Percentiles rank a stretch among this genome's conserved stretches.
These are phyloP conservation scores for Phytopythium sindhum DNA, from an alignment of 352 stramenopile species.

Conservation along the genomic window DNA sequence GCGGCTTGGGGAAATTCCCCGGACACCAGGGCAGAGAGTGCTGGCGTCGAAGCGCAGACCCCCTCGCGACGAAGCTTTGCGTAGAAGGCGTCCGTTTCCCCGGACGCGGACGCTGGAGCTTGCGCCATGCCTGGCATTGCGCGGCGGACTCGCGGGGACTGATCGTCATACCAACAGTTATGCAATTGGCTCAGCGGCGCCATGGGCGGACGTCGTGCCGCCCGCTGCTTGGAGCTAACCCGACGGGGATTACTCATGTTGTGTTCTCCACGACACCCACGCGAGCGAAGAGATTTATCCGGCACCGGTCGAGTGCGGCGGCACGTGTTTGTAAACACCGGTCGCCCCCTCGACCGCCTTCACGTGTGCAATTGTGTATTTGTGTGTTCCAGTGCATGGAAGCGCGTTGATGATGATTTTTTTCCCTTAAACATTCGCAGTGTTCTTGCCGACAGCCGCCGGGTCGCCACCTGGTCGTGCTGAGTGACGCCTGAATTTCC, in stretches of 20 bases:
- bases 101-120: constrained; percentile 17
- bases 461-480: constrained; percentile 58
- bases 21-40: constrained; percentile 88
- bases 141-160: constrained; percentile 67
- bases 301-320: neutral
- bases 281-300: constrained; percentile 20
- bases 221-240: constrained; percentile 78
- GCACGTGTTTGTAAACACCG: constrained; percentile 43
- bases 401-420: constrained; percentile 75
- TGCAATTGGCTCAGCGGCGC: constrained; percentile 86
- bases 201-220: constrained; percentile 53
- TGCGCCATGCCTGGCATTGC: constrained; percentile 11
- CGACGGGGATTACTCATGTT: constrained; percentile 91
- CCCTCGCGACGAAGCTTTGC: constrained; percentile 63
- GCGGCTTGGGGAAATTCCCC: constrained; percentile 90
- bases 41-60: constrained; percentile 77
- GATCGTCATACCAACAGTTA: constrained; percentile 92
- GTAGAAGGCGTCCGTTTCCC: constrained; percentile 32
- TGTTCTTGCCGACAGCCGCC: constrained; percentile 73
- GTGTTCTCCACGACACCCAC: constrained; percentile 89
- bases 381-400: neutral
- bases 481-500: constrained; percentile 65
- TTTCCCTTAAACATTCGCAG: constrained; percentile 85
- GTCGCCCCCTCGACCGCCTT: neutral
- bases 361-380: constrained; percentile 11